phyloP scores from a whole-genome alignment of 2,329 filamentous ascomycete species.

The Geosmithia morbida region DNA sequence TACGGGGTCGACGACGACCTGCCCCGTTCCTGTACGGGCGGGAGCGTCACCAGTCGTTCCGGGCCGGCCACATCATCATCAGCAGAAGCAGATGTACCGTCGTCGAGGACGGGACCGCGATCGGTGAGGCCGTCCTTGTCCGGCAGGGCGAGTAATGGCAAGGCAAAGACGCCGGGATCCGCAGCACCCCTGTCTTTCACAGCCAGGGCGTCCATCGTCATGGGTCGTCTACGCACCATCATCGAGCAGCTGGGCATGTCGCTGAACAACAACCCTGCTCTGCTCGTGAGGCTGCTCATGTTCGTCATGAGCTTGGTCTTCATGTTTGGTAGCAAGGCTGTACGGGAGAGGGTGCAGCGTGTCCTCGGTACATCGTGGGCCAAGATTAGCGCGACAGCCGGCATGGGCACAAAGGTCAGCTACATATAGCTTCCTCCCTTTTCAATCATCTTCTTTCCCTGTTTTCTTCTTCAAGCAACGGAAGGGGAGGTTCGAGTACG shows the following conservation, averaged over 20 bases:
- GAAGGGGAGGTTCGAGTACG: no score
- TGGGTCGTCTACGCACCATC: conserved; percentile 34
- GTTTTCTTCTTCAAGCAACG: background rate
- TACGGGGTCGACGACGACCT: conserved; percentile 44
- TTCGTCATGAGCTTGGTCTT: conserved; percentile 70
- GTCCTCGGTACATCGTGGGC: conserved; percentile 59
- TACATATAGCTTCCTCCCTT: conserved; percentile 52
- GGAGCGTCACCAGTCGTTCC: no score
- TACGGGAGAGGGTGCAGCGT: conserved; percentile 60
- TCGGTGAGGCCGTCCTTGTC: conserved; percentile 10
- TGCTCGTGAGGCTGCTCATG: conserved; percentile 50
- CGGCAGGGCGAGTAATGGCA: conserved; percentile 1
- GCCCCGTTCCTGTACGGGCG: background rate
- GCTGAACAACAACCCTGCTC: conserved; percentile 40
- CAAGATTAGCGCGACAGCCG: conserved; percentile 71
- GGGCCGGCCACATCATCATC: no score
- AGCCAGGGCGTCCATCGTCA: conserved; percentile 34
- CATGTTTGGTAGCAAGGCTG: conserved; percentile 58
- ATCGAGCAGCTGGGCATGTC: conserved; percentile 34
- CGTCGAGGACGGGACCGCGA: conserved; percentile 3
- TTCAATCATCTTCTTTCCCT: background rate
- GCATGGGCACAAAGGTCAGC: conserved; percentile 95
- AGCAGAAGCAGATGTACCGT: background rate
- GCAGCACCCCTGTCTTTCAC: conserved; percentile 19
- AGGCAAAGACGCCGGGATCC: background rate